Base-by-base conservation (phyloP, 805 yeast species). In the Ogataea dorogensis region DNA sequence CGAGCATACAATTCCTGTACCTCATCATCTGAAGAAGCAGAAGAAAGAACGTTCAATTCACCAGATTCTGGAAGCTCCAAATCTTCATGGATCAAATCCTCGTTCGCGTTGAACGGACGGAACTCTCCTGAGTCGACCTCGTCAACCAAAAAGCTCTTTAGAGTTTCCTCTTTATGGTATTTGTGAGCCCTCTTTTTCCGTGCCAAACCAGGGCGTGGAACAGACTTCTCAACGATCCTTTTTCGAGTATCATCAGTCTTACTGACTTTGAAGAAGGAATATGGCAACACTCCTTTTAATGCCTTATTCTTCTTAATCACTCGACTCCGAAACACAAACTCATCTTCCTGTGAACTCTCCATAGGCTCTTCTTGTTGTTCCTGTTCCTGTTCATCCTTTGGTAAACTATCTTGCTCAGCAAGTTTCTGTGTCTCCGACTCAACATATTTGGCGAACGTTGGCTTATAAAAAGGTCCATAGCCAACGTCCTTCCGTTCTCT, bases 401-500 rank as follows among this genome's bases (percentile, higher is more conserved):
- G 26, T 4, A 17, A 20, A 14, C 32, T 23, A 7, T 34, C 30
- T 9, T 28, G 36, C 13, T 34, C 37, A 8, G 26, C 23, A 28
- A 37, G 14, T 24, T 34, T 38, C 15, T 27, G 33, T 7, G 50
- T 36, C 20, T 47, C 52, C 5, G 46, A 49, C 15, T 48, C 52
- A 26, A 58, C 38, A 13, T 46, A 50, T 2, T 43, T 40, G 18
- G 15, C 31, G 27, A 58, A 58, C 1, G 56, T 43, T 5, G 49
- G 32, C 25, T 46, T 53, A 12, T 49, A 42, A 41, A 47, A 56
- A 2, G 58, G 62, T 7, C 62, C 64, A 38, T 43, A 51, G 5
- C 58, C 61, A 28, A 54, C 46, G 7, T 50, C 57, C 13, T 47
- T 53, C 9, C 40, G 44, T 17, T 51, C 53, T 26, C 58, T 42